A percentile compares a stretch with the other conserved stretches of the same genome.
These are phyloP conservation scores for Harrya chromipes DNA, from an alignment of 768 basidiomycete species.

Conservation along the genomic window DNA sequence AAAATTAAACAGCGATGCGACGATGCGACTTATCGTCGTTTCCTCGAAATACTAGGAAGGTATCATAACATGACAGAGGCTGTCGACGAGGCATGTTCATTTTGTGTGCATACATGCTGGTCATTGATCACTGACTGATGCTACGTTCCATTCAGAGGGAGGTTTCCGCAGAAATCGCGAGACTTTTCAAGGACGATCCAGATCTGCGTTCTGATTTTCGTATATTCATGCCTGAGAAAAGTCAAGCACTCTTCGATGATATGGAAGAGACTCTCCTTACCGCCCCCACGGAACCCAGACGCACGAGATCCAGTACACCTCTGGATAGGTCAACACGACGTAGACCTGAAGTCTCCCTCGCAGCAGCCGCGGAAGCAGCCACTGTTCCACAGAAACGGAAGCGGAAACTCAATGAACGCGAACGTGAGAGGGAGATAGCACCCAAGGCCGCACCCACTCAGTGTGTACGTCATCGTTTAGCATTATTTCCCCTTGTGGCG, in stretches of 20 bases:
- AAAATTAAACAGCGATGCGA: conserved; percentile 96
- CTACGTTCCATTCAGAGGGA: conserved; percentile 41
- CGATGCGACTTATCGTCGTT: conserved; percentile 79
- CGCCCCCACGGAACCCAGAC: conserved; percentile 27
- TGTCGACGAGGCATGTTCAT: conserved; percentile 52
- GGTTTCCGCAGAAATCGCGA: conserved; percentile 64
- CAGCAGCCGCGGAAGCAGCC: conserved; percentile 35
- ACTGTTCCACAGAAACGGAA: conserved; percentile 68
- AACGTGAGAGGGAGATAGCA: conserved; percentile 34
- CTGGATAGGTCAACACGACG: conserved; percentile 39
- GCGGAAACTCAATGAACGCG: conserved; percentile 50
- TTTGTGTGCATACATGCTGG: conserved; percentile 6
- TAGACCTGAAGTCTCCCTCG: conserved; percentile 45
- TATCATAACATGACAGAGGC: conserved; percentile 60
- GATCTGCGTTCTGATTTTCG: conserved; percentile 73
- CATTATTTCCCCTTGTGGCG: not conserved
- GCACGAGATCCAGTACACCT: conserved; percentile 35
- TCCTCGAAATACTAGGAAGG: conserved; percentile 69
- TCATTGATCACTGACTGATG: not conserved
- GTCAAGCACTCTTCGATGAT: conserved; percentile 49
- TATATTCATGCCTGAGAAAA: conserved; percentile 68
- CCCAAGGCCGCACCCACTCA: conserved; percentile 22
- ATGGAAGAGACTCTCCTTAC: conserved; percentile 29
- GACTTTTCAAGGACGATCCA: conserved; percentile 70
- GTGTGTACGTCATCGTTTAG: conserved; percentile 19